Percentiles rank a stretch among this genome's conserved stretches.
Evolutionary conservation across 2,329 filamentous ascomycete species (phyloP).

Genomic region (Pseudopyricularia javanii): DNA sequence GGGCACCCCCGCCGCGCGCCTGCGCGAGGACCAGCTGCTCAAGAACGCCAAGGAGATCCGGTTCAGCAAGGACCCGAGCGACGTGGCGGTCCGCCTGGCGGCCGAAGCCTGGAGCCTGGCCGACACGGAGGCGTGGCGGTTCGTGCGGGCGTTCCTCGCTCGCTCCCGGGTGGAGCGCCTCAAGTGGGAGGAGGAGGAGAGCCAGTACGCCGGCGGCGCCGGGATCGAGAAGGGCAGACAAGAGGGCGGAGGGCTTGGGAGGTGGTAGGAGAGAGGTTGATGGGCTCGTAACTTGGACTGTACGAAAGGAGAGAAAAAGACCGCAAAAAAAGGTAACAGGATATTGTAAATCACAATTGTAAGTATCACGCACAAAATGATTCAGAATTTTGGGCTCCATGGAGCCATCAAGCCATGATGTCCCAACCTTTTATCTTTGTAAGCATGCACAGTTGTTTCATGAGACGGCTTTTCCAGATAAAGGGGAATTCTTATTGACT

Average conservation of each 20-base stretch:
- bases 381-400: background rate
- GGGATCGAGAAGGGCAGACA: slow-evolving; percentile 33
- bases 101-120: slow-evolving; percentile 58
- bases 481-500: no score
- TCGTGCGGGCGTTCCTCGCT: slow-evolving; percentile 56
- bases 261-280: background rate
- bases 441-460: no score
- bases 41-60: slow-evolving; percentile 28
- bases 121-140: slow-evolving; percentile 69
- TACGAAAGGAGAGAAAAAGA: background rate
- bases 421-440: no score
- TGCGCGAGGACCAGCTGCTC: slow-evolving; percentile 39
- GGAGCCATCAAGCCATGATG: no score
- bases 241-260: slow-evolving; percentile 6
- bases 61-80: slow-evolving; percentile 26
- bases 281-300: background rate
- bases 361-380: no score
- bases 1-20: slow-evolving; percentile 1
- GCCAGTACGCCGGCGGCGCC: slow-evolving; percentile 49
- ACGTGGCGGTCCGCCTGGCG: slow-evolving; percentile 35
- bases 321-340: background rate
- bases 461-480: no score
- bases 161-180: slow-evolving; percentile 48
- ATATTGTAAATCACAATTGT: no score
- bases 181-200: slow-evolving; percentile 60